Percentiles rank a stretch among this genome's conserved stretches.
phyloP scores from a whole-genome alignment of 2,329 filamentous ascomycete species.

The Colletotrichum cereale region DNA sequence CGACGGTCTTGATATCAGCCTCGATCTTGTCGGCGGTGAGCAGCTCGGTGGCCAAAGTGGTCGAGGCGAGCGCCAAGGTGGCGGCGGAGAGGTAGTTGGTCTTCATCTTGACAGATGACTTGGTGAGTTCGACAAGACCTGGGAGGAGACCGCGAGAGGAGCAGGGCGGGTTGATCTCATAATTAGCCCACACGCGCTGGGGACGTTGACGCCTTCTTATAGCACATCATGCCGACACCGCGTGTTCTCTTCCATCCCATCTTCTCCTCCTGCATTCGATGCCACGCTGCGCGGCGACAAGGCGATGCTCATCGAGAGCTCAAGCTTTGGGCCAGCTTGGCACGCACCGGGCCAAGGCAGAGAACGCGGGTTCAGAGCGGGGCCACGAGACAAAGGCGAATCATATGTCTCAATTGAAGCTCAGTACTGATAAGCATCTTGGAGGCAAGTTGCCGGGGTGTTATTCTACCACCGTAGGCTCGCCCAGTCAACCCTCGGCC shows the following conservation, averaged over 20 bases:
- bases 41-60: constrained; percentile 43
- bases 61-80: constrained; percentile 32
- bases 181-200: not conserved
- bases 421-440: constrained; percentile 36
- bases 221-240: not conserved
- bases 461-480: not conserved
- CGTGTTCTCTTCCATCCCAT: not conserved
- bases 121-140: not conserved
- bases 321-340: constrained; percentile 30
- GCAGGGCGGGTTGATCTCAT: constrained; percentile 18
- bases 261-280: not conserved
- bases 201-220: not conserved
- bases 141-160: constrained; percentile 15
- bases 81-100: constrained; percentile 26
- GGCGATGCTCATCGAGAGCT: constrained; percentile 14
- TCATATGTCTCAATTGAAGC: constrained; percentile 14
- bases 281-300: constrained; percentile 4
- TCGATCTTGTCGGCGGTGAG: constrained; percentile 55
- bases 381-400: constrained; percentile 14
- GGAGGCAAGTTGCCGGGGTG: not conserved
- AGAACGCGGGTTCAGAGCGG: constrained; percentile 13
- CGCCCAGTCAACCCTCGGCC: not conserved
- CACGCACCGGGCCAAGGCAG: constrained; percentile 14
- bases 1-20: constrained; percentile 53
- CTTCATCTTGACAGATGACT: constrained; percentile 32